Base-by-base conservation (phyloP, 1,139 yeast genomes). In the Yarrowia galli region DNA sequence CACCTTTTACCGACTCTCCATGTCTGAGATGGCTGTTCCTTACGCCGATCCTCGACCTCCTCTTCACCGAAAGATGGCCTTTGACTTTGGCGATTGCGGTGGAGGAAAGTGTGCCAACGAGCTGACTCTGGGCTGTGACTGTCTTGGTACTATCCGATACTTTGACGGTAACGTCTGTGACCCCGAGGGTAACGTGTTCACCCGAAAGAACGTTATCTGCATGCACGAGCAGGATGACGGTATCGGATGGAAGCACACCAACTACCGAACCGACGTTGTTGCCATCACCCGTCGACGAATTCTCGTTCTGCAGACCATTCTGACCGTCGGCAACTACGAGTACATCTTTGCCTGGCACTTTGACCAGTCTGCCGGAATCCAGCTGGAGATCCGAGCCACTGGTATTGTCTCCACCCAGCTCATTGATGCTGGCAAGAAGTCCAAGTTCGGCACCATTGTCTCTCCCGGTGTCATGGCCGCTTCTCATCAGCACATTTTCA, bases 31-130 rank as follows among this genome's bases (percentile, higher is more conserved):
- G 97, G 89, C 96, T 43, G 97, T 91, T 71, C 97, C 97, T 40
- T 91, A 91, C 76, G 96, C 93, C 75, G 96, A 90, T 77, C 96
- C 96, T 73, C 85, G 96, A 79, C 90, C 92, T 70, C 97, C 97
- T 71, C 87, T 86, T 81, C 96, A 91, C 81, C 87, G 97, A 83
- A 91, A 91, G 81, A 96, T 90, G 83, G 97, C 97, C 38, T 91
- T 91, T 75, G 97, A 91, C 79, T 84, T 91, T 75, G 97, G 97
- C 78, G 97, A 91, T 78, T 87, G 92, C 81, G 97, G 97, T 28
- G 92, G 91, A 73, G 97, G 97, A 77, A 85, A 83, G 72, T 86
- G 85, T 72, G 96, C 92, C 74, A 90, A 91, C 81, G 85, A 85
- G 70, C 85, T 91, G 76, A 82, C 81, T 68, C 84, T 91, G 71